Base-by-base conservation (phyloP, 2,329 filamentous ascomycete genomes). In the Chaetoscypha palmicola region DNA sequence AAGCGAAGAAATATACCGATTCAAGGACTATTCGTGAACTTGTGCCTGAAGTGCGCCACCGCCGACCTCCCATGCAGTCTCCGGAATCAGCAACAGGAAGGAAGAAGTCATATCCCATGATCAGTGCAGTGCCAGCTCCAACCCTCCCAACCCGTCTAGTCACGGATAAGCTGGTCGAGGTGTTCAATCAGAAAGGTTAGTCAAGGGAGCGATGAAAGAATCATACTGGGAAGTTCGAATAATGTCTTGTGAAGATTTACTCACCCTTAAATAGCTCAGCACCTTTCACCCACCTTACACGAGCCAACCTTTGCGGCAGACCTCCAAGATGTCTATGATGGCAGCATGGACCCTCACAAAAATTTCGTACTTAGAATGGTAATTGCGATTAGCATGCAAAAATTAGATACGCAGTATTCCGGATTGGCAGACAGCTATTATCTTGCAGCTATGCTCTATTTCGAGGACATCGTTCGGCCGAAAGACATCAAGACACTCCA, bases 361-460 rank as follows among this genome's bases (percentile, higher is more conserved):
- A 89, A 92, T 57, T 97, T 96, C 58, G 77, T 91, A 34, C 69
- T 94, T 39, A 82, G 87, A 46, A 90, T 97, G 79, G 87, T 96
- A 41, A 81, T 97, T 59, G 91, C 92, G 22, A 94, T 96, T 58
- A 91, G 88, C 62, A 77, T 97, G 65, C 91, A 97, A 65, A 95
- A 94, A 64, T 74, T 96, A 58, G 87, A 90, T 60, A 78, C 83
- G 0, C 81, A 86, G 52, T 97, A 92, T 63, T 89, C 90, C n/a
- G 90, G 90, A 19, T 70, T 97, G 21, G 91, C 92, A 22, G 91
- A 97, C 65, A 90, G 88, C 61, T 97, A 94, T 66, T 97, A 96
- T 59, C 74, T 96, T 17, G 86, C 90, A 19, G 91, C 91, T 4
- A 81, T 97, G 68, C 80, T 83, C 49, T 82, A 82, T 56, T 80